These are phyloP conservation scores for Xylaria curta DNA, from an alignment of 495 filamentous ascomycete species.

Conservation along the genomic window DNA sequence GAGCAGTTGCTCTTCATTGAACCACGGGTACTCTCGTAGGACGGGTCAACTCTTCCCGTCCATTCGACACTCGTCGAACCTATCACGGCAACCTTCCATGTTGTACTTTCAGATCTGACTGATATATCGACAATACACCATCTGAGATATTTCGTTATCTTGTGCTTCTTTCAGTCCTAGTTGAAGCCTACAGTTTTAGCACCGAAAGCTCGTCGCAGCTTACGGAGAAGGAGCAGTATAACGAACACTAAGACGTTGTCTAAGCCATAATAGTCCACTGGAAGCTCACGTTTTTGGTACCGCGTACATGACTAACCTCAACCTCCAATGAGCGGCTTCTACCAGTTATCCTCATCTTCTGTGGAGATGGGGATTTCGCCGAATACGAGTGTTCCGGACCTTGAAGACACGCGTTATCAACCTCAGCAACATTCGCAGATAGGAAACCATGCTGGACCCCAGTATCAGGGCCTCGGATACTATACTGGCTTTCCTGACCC, in stretches of 20 bases:
- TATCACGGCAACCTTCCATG: conserved; percentile 10
- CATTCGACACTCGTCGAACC: not conserved
- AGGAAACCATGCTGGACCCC: conserved; percentile 41
- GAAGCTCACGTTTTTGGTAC: not conserved
- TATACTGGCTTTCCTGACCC: conserved; percentile 55
- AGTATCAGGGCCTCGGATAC: conserved; percentile 53
- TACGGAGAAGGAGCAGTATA: conserved; percentile 6
- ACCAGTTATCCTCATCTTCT: conserved; percentile 55
- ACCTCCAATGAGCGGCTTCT: conserved; percentile 55
- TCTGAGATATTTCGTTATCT: not conserved
- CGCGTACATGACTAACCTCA: conserved; percentile 6
- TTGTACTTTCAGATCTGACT: not conserved
- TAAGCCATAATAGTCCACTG: not conserved
- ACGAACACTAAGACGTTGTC: conserved; percentile 12
- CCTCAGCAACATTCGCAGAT: conserved; percentile 42
- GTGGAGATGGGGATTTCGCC: conserved; percentile 49
- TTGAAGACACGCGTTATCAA: conserved; percentile 45
- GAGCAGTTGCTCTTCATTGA: conserved; percentile 6
- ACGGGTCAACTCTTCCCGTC: conserved; percentile 12
- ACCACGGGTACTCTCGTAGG: not conserved
- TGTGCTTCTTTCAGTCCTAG: not conserved
- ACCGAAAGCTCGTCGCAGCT: not conserved
- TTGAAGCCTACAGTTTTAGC: not conserved
- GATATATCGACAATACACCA: not conserved
- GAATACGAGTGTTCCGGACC: conserved; percentile 43